These are phyloP conservation scores for Taxawa tesnikishii DNA, from an alignment of 2,329 filamentous ascomycete species.

Conservation along the genomic window DNA sequence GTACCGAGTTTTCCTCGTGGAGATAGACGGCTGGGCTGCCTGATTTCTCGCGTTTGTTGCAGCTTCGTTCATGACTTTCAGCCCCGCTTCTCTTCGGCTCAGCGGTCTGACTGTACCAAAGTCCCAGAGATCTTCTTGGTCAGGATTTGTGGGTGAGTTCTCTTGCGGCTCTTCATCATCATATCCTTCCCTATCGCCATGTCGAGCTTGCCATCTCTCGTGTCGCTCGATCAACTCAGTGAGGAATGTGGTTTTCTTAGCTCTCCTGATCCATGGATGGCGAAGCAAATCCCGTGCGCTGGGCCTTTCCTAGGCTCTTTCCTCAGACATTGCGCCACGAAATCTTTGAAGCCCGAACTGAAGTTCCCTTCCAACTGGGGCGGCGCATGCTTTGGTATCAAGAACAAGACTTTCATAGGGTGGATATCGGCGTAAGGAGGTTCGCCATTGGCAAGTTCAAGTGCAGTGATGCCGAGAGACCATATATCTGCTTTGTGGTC, in stretches of 20 bases:
- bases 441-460: slow-evolving; percentile 84
- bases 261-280: slow-evolving; percentile 79
- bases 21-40: slow-evolving; percentile 19
- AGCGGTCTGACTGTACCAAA: slow-evolving; percentile 88
- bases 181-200: slow-evolving; percentile 55
- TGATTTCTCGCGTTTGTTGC: slow-evolving; percentile 62
- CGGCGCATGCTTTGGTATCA: slow-evolving; percentile 89
- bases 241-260: slow-evolving; percentile 91
- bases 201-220: slow-evolving; percentile 71
- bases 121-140: slow-evolving; percentile 89
- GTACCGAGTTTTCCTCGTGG: slow-evolving; percentile 12
- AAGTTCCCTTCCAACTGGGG: slow-evolving; percentile 51
- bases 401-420: slow-evolving; percentile 94
- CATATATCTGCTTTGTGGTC: slow-evolving; percentile 97
- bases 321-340: slow-evolving; percentile 57
- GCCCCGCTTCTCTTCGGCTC: slow-evolving; percentile 52
- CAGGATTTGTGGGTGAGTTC: slow-evolving; percentile 30
- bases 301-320: slow-evolving; percentile 80
- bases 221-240: slow-evolving; percentile 91
- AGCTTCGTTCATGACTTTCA: slow-evolving; percentile 67
- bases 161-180: slow-evolving; percentile 48
- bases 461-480: slow-evolving; percentile 88
- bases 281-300: slow-evolving; percentile 77
- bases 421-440: slow-evolving; percentile 94
- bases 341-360: slow-evolving; percentile 37